Percentiles rank a stretch among this genome's conserved stretches.
These are phyloP conservation scores for Eucalyptus melliodora DNA, from an alignment of 345 rosid genomes.

Conservation along the genomic window DNA sequence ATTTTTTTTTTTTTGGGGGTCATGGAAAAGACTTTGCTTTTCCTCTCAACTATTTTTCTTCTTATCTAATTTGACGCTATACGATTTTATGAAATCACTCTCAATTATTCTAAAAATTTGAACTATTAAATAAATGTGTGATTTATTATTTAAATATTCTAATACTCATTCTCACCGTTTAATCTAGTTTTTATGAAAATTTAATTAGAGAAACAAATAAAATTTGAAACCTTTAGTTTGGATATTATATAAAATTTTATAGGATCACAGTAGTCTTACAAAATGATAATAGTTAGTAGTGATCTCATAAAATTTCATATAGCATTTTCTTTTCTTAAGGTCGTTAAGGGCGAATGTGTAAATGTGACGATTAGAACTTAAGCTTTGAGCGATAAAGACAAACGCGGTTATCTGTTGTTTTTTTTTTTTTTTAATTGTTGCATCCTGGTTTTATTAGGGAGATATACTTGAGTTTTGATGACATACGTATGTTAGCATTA, in stretches of 20 bases:
- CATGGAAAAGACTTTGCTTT: neutral
- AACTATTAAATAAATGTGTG: fast-evolving
- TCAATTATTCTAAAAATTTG: no score
- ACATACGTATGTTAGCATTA: neutral
- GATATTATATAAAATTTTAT: no score
- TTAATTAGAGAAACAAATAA: no score
- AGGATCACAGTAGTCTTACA: no score
- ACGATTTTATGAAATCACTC: no score
- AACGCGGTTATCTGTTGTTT: neutral
- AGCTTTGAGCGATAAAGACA: neutral
- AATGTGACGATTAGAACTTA: neutral
- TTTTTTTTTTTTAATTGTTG: neutral
- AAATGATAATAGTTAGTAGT: no score
- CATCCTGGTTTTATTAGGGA: neutral
- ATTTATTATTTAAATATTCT: no score
- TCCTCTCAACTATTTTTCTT: neutral
- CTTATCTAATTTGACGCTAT: neutral
- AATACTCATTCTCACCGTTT: no score
- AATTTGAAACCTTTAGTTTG: no score
- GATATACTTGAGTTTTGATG: neutral
- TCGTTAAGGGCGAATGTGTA: neutral
- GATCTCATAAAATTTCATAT: no score
- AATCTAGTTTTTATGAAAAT: no score
- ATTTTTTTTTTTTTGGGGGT: neutral
- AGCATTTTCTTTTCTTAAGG: neutral